Evolutionary conservation across 169 alveolate genomes (phyloP), one percentile per base, ranked within the genome.

Genomic region (Cryptosporidium parvum): DNA sequence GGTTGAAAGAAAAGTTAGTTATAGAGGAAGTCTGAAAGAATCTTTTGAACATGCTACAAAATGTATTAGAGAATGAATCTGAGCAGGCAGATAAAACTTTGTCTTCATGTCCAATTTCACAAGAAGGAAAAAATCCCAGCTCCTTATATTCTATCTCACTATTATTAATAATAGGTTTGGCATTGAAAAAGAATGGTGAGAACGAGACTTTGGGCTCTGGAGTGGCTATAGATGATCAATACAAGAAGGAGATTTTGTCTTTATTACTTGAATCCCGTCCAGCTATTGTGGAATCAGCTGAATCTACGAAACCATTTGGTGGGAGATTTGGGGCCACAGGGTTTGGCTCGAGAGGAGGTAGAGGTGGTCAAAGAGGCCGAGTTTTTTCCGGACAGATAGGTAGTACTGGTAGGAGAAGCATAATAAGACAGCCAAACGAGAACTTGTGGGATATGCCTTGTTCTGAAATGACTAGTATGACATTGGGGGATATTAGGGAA

Each of bases 381-480:
- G 33, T 62, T 7, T 35, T n/a, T 33, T 44, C 67, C 7, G 68
- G 75, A n/a, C 37, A 35, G 35, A 16, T 53, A 7, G 48, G 39
- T 59, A 72, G 86, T 14, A n/a, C 33, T 0, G 70, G 67, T 1
- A 80, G 75, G 21, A 72, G 85, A 52, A 80, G 75, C 62, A 80
- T 80, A 45, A 65, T 80, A 23, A 80, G 53, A 39, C 80, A 62
- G 6, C 59, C 42, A 21, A 56, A 80, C 65, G 89, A 80, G 7
- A 65, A 62, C 65, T 21, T 80, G 44, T 80, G 89, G 89, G 89
- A 80, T 23, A 80, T 80, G 89, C 89, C 89, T 8, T 80, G 89
- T 62, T 62, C 89, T 14, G 73, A 59, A 16, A 80, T 59, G 80
- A 53, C 33, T n/a, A 65, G 70, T 42, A 26, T 80, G 62, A 80